Conservation (phyloP, 2,329 filamentous ascomycete genomes). For the Aspergillus fischeri region DNA sequence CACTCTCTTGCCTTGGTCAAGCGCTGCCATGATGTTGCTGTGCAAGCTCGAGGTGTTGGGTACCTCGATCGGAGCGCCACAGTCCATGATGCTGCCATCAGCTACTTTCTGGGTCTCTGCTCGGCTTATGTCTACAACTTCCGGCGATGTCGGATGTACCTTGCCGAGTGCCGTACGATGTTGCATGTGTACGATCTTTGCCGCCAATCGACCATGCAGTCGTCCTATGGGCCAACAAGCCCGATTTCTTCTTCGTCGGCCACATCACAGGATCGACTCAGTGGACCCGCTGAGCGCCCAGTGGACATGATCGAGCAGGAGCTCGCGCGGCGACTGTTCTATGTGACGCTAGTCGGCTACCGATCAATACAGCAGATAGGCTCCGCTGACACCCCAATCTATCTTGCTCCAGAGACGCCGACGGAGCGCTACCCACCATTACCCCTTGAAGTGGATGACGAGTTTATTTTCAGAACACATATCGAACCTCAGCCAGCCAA, state of each 20-base stretch:
- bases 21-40: slow-evolving; percentile 41
- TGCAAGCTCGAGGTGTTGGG: slow-evolving; percentile 42
- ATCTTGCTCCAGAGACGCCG: slow-evolving; percentile 71
- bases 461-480: slow-evolving; percentile 68
- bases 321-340: slow-evolving; percentile 64
- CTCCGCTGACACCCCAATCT: slow-evolving; percentile 64
- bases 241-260: slow-evolving; percentile 20
- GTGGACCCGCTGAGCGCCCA: slow-evolving; percentile 12
- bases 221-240: slow-evolving; percentile 16
- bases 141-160: slow-evolving; percentile 37
- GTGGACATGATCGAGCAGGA: slow-evolving; percentile 41
- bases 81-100: slow-evolving; percentile 43
- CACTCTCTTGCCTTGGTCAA: slow-evolving; percentile 42
- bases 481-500: slow-evolving; percentile 67
- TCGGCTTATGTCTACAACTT: slow-evolving; percentile 39
- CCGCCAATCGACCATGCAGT: slow-evolving; percentile 15
- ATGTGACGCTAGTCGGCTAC: slow-evolving; percentile 72
- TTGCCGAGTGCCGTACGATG: slow-evolving; percentile 43
- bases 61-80: slow-evolving; percentile 42
- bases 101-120: slow-evolving; percentile 42
- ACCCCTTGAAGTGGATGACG: slow-evolving; percentile 78
- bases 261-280: slow-evolving; percentile 19
- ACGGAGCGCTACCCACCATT: slow-evolving; percentile 73
- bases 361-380: slow-evolving; percentile 77
- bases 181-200: slow-evolving; percentile 39